Evolutionary conservation across 2,329 filamentous ascomycete genomes (phyloP).

Genomic region (Alternaria viburni): DNA sequence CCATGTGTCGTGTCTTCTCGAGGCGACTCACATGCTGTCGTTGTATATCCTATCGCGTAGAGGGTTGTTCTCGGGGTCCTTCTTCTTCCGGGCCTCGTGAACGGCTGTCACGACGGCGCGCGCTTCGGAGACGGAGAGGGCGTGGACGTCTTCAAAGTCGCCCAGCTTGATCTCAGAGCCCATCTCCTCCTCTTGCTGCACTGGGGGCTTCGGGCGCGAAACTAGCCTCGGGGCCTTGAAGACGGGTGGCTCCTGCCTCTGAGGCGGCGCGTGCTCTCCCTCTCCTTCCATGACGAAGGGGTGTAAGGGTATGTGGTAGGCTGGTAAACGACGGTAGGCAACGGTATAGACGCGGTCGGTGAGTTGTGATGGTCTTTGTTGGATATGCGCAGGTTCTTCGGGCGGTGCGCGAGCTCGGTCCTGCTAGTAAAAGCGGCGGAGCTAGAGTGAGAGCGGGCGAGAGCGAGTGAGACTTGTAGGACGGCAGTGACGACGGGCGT

Average conservation of each 20-base stretch:
- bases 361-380: conserved; percentile 6
- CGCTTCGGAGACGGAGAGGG: conserved; percentile 90
- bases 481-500: not conserved
- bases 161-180: conserved; percentile 81
- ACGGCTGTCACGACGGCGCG: conserved; percentile 90
- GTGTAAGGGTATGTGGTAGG: not conserved
- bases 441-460: not conserved
- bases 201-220: conserved; percentile 63
- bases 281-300: conserved; percentile 41
- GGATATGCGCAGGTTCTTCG: not conserved
- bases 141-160: conserved; percentile 91
- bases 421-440: conserved; percentile 4
- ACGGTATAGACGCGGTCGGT: not conserved
- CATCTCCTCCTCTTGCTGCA: conserved; percentile 85
- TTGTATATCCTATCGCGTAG: conserved; percentile 78
- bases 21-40: conserved; percentile 44
- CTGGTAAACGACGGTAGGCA: not conserved
- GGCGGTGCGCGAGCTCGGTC: not conserved
- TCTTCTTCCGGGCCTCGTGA: conserved; percentile 77
- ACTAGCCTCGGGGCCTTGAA: conserved; percentile 44
- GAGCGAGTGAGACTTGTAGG: not conserved
- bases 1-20: not conserved
- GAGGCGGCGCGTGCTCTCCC: conserved; percentile 21
- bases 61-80: conserved; percentile 68
- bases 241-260: conserved; percentile 24